Evolutionary conservation across 805 yeast species (phyloP).

Genomic region (Cyberlindnera euphorbiae): DNA sequence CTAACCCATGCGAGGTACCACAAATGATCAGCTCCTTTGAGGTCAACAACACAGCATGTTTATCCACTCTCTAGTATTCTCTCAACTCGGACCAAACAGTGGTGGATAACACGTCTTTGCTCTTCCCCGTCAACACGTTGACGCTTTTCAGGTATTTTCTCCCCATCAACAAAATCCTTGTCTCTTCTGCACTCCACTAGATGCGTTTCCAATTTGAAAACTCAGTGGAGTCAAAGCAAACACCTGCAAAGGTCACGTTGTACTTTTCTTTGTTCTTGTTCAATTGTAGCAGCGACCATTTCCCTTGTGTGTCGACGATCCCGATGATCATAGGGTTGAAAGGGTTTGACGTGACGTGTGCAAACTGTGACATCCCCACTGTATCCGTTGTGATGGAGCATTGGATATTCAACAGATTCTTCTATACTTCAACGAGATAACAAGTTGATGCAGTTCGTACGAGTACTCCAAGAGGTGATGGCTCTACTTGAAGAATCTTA

Average conservation of each 20-base stretch:
- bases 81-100: constrained; percentile 31
- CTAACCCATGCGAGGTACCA: constrained; percentile 31
- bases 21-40: constrained; percentile 61
- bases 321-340: constrained; percentile 35
- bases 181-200: constrained; percentile 36
- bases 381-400: constrained; percentile 12
- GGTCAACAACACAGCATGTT: constrained; percentile 51
- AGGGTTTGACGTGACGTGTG: constrained; percentile 44
- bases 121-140: constrained; percentile 24
- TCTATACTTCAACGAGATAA: constrained; percentile 16
- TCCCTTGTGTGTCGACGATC: constrained; percentile 46
- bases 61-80: constrained; percentile 34
- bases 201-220: constrained; percentile 52
- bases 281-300: constrained; percentile 39
- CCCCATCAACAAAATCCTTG: constrained; percentile 32
- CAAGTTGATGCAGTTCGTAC: constrained; percentile 24
- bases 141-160: constrained; percentile 39
- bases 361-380: constrained; percentile 32
- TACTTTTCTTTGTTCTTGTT: background rate
- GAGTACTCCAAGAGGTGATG: constrained; percentile 2
- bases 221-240: constrained; percentile 39
- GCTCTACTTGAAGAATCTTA: constrained; percentile 35
- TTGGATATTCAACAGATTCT: constrained; percentile 5
- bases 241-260: constrained; percentile 9
- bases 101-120: constrained; percentile 28